Base-by-base conservation (phyloP, 2,329 filamentous ascomycete species). In the Neofusicoccum umdonicola region DNA sequence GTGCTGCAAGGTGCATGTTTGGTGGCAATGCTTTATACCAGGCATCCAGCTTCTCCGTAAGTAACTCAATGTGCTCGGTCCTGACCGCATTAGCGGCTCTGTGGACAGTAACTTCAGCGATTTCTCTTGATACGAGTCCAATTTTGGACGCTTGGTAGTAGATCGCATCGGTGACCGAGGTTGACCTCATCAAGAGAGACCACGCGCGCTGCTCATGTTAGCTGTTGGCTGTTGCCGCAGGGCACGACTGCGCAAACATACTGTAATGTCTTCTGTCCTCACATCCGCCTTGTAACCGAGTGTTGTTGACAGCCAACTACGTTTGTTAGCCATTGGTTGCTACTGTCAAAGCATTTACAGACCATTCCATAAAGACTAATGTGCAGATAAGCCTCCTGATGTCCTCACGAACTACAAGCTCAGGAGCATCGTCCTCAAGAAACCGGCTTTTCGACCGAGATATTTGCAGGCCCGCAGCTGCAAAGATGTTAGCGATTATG, bases 321-420 rank as follows among this genome's bases (percentile, higher is more conserved):
- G 19, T 0, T 11, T 1, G 37, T 67, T 35, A 67, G 62, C 37
- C 15, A 15, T 2, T 5, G 5, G 54, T 22, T 15, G 5, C 3
- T 37, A 9, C 34, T 17, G 12, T 8, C 1, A 11, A 39, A 37
- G 13, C 3, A 37, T 1, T 9, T 1, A 37, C 34, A 58, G 39
- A 67, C 66, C 72, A 73, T 65, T 77, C 76, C 72, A 77, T 75
- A 66, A 77, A 78, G 8, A 77, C 72, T 9, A 77, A 66, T 54
- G 74, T 77, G 9, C 75, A 70, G 41, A 71, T 73, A 13, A 78
- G 63, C 44, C 70, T 72, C 17, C 67, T 70, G 71, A 72, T 73
- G 37, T 67, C 68, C 0, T 73, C 69, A 15, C 67, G 66, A 5
- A n/a, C 31, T 1, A 17, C 6, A 64, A 31, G 34, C 7, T 15